These are phyloP conservation scores for Colletotrichum tropicicola DNA, from an alignment of 2,329 filamentous ascomycete genomes.

Conservation along the genomic window DNA sequence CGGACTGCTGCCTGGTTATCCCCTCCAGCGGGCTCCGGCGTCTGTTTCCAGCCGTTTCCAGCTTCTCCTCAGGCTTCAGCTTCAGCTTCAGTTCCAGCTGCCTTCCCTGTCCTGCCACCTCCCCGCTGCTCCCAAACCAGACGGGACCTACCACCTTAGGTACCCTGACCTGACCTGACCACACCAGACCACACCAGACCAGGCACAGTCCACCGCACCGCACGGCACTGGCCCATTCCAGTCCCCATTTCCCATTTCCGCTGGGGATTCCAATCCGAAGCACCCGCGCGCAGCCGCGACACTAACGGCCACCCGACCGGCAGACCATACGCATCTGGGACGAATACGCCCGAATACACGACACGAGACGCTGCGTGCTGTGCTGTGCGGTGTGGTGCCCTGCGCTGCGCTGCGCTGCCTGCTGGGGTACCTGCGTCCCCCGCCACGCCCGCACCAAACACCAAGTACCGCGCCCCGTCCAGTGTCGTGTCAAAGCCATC, in stretches of 20 bases:
- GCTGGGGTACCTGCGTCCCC: background rate
- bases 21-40: background rate
- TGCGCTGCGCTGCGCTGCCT: background rate
- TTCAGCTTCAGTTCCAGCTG: constrained; percentile 25
- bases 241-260: background rate
- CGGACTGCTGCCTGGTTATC: background rate
- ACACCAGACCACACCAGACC: background rate
- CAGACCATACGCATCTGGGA: constrained; percentile 20
- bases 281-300: constrained; percentile 15
- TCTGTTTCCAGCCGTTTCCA: constrained; percentile 13
- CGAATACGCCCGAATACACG: constrained; percentile 16
- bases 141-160: background rate
- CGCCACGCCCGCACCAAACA: background rate
- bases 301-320: constrained; percentile 16
- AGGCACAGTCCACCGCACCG: background rate
- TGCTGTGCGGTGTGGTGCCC: too few relatives aligned
- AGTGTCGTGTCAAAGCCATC: too few relatives aligned
- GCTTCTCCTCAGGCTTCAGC: constrained; percentile 10
- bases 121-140: constrained; percentile 8
- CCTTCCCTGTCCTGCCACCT: constrained; percentile 15
- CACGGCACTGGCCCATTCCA: background rate
- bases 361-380: too few relatives aligned
- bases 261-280: constrained; percentile 20
- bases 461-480: too few relatives aligned
- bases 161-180: background rate